These are phyloP conservation scores for Mollisiaceae sp. DNA, from an alignment of 2,329 filamentous ascomycete genomes.

Conservation along the genomic window DNA sequence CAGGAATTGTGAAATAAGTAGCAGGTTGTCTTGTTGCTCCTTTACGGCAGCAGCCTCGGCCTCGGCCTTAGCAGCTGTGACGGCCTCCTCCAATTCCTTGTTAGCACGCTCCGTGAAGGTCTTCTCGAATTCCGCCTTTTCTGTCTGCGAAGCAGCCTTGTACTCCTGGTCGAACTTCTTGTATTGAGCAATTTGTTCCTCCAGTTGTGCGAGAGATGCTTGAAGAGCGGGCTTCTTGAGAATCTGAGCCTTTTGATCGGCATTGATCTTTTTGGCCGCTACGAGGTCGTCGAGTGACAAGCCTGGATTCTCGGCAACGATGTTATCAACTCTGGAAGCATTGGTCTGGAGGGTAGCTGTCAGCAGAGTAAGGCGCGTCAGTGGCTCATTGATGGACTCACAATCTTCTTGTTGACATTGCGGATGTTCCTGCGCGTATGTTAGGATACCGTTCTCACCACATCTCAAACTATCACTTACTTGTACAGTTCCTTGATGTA, in stretches of 20 bases:
- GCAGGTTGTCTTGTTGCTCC: conserved; percentile 66
- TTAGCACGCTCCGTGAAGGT: conserved; percentile 55
- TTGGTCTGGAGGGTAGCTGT: conserved; percentile 57
- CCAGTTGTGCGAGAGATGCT: conserved; percentile 69
- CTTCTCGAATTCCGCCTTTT: conserved; percentile 67
- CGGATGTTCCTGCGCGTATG: conserved; percentile 74
- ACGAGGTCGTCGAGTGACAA: conserved; percentile 78
- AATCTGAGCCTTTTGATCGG: conserved; percentile 78
- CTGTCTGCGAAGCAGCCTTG: conserved; percentile 61
- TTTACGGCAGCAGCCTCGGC: conserved; percentile 60
- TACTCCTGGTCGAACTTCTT: conserved; percentile 78
- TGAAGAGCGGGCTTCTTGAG: conserved; percentile 78
- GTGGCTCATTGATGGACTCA: conserved; percentile 52
- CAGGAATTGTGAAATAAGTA: conserved; percentile 79
- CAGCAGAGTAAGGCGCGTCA: conserved; percentile 19
- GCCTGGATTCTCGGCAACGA: conserved; percentile 71
- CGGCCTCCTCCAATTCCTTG: conserved; percentile 52
- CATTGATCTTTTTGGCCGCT: conserved; percentile 73
- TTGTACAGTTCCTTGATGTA: conserved; percentile 91
- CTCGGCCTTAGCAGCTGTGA: conserved; percentile 53
- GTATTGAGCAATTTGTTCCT: conserved; percentile 76
- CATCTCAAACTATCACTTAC: conserved; percentile 56
- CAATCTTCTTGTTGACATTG: conserved; percentile 93
- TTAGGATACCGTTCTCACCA: conserved; percentile 20
- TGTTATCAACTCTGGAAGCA: conserved; percentile 72